These are phyloP conservation scores for Lecanicillium sp. DNA, from an alignment of 2,329 filamentous ascomycete genomes.

Conservation along the genomic window DNA sequence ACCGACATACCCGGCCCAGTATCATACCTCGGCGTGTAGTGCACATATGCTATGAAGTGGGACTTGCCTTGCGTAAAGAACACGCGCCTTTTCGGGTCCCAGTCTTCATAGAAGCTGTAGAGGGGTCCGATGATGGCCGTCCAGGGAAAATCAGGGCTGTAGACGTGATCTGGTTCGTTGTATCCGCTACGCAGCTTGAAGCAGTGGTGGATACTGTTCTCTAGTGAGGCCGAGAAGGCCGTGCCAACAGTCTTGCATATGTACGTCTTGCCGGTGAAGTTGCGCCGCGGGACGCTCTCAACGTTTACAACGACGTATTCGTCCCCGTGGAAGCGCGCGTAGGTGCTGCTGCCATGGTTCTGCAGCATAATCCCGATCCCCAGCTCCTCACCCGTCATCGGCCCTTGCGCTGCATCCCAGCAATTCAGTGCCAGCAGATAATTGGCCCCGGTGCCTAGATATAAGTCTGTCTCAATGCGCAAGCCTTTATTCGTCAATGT, in stretches of 20 bases:
- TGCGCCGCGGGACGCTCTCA: no score
- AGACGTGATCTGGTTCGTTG: neutral
- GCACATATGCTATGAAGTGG: slow-evolving; percentile 1
- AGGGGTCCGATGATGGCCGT: neutral
- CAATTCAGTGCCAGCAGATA: slow-evolving; percentile 7
- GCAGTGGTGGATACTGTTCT: slow-evolving; percentile 6
- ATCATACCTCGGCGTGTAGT: neutral
- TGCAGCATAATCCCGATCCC: slow-evolving; percentile 7
- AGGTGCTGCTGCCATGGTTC: neutral
- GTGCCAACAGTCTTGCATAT: no score
- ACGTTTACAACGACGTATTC: neutral
- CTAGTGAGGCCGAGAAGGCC: no score
- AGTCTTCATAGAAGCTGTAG: slow-evolving; percentile 7
- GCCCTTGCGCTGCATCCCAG: neutral
- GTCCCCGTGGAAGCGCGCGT: slow-evolving; percentile 1
- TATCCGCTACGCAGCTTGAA: slow-evolving; percentile 7
- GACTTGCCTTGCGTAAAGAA: slow-evolving; percentile 7
- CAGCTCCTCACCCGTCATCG: neutral
- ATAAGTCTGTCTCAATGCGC: slow-evolving; percentile 2
- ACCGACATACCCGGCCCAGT: neutral
- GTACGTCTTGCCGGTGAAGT: no score
- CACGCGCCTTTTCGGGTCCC: slow-evolving; percentile 7
- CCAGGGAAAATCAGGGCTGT: slow-evolving; percentile 5
- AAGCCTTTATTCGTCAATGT: slow-evolving; percentile 8
- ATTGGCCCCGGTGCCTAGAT: neutral